A percentile compares a stretch with the other conserved stretches of the same genome.
These are phyloP conservation scores for Penicillium antarcticum DNA, from an alignment of 495 filamentous ascomycete genomes.

Conservation along the genomic window DNA sequence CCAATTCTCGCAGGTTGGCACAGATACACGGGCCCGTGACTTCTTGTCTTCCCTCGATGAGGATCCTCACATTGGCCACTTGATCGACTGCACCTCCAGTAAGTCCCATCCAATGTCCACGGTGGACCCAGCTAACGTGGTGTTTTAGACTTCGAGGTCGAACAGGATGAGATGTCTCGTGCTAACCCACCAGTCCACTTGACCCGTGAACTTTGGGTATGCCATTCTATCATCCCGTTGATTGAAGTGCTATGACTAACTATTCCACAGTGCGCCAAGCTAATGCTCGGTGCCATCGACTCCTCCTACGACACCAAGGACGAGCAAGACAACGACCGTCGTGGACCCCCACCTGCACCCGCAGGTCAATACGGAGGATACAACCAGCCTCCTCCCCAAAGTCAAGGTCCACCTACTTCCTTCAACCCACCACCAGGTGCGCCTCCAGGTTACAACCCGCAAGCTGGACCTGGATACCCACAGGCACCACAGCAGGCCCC, in stretches of 20 bases:
- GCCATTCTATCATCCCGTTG: slow-evolving; percentile 2
- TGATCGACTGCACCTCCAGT: slow-evolving; percentile 76
- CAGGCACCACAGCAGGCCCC: slow-evolving; percentile 10
- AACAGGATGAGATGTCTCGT: slow-evolving; percentile 61
- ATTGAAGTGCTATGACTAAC: neutral
- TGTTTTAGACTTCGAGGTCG: slow-evolving; percentile 59
- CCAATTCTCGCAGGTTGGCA: slow-evolving; percentile 74
- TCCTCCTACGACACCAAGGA: slow-evolving; percentile 64
- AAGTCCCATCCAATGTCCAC: slow-evolving; percentile 24
- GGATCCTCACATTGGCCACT: slow-evolving; percentile 56
- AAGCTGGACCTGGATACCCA: slow-evolving; percentile 1
- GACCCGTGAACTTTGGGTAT: slow-evolving; percentile 64
- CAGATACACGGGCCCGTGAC: slow-evolving; percentile 60
- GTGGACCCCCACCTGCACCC: slow-evolving; percentile 9
- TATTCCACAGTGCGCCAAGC: slow-evolving; percentile 53
- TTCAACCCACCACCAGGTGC: slow-evolving; percentile 1
- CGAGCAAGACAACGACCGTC: slow-evolving; percentile 42
- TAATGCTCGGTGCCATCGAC: slow-evolving; percentile 70
- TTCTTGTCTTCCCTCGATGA: slow-evolving; percentile 62
- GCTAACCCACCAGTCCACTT: slow-evolving; percentile 54
- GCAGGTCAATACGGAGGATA: slow-evolving; percentile 1
- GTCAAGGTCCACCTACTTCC: slow-evolving; percentile 2
- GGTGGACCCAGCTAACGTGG: slow-evolving; percentile 16
- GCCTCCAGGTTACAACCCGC: slow-evolving; percentile 6
- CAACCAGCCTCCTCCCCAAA: slow-evolving; percentile 18